Percentiles rank a stretch among this genome's conserved stretches.
Evolutionary conservation across 1,284 basidiomycete species (phyloP).

Genomic region (Cronartium quercuum): DNA sequence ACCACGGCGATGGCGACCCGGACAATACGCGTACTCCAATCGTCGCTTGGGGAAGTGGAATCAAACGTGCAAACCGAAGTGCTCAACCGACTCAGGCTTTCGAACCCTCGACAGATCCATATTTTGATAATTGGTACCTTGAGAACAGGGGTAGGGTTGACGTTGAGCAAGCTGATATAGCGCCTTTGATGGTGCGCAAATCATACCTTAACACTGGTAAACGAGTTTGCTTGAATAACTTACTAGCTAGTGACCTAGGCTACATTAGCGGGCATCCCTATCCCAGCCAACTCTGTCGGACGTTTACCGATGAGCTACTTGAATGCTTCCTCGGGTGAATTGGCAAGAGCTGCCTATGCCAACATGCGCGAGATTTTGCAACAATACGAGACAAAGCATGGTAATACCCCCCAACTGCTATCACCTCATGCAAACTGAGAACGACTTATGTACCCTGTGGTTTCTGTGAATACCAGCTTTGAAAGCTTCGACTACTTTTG

Average conservation of each 20-base stretch:
- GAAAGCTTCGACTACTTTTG: conserved; percentile 58
- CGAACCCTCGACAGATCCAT: conserved; percentile 55
- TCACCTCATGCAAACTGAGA: neutral
- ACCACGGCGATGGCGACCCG: conserved; percentile 83
- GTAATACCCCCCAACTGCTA: conserved; percentile 49
- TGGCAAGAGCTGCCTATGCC: conserved; percentile 60
- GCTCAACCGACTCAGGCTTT: neutral
- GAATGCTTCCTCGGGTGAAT: conserved; percentile 46
- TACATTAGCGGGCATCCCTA: conserved; percentile 42
- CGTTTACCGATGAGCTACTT: conserved; percentile 48
- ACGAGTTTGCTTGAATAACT: neutral
- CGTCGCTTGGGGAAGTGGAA: conserved; percentile 52
- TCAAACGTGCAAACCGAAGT: conserved; percentile 13
- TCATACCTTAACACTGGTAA: neutral
- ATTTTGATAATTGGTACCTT: conserved; percentile 62
- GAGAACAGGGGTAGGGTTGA: conserved; percentile 60
- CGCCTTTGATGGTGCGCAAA: conserved; percentile 61
- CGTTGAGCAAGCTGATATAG: conserved; percentile 76
- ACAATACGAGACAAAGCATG: conserved; percentile 71
- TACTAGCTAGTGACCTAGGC: conserved; percentile 41
- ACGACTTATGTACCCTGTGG: conserved; percentile 1
- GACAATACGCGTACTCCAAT: conserved; percentile 48
- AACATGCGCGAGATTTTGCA: conserved; percentile 73
- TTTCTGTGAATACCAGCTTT: conserved; percentile 53
- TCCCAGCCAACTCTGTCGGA: conserved; percentile 50